Conservation (phyloP, 176 grass and related monocot genomes). For the Chrysopogon serrulatus region DNA sequence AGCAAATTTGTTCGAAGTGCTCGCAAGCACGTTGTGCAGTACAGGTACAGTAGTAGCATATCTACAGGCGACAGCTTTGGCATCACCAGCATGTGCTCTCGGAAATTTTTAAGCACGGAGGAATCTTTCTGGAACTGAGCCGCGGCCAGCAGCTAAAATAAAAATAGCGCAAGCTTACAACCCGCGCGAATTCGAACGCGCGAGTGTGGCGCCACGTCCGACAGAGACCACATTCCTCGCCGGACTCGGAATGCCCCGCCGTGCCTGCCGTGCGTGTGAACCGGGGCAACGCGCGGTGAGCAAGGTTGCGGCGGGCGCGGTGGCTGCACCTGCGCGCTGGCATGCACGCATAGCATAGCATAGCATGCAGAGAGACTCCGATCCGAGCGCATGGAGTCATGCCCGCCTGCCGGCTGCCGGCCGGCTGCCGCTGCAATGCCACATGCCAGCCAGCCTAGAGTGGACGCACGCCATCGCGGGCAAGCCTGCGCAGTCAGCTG, state of each 20-base stretch:
- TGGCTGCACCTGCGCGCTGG: neutral
- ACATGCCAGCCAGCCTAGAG: neutral
- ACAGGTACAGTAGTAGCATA: too few relatives aligned
- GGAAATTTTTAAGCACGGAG: neutral
- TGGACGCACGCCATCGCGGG: too few relatives aligned
- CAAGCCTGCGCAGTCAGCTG: neutral
- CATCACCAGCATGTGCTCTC: neutral
- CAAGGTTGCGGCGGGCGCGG: neutral
- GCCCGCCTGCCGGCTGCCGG: neutral
- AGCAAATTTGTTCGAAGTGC: neutral
- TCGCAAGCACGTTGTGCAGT: neutral
- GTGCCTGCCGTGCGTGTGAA: slow-evolving; percentile 2
- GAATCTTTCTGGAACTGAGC: slow-evolving; percentile 32
- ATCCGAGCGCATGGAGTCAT: neutral
- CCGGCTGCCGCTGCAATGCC: neutral
- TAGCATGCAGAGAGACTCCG: too few relatives aligned
- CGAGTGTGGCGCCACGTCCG: neutral
- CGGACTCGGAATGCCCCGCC: neutral
- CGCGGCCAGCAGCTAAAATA: neutral
- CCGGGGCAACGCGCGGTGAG: neutral
- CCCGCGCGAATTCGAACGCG: neutral
- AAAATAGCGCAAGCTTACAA: neutral
- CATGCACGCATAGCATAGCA: neutral
- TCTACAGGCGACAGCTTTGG: neutral
- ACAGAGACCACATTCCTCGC: neutral